Conservation (phyloP, 1,139 yeast genomes). For the Torulaspora pretoriensis region DNA sequence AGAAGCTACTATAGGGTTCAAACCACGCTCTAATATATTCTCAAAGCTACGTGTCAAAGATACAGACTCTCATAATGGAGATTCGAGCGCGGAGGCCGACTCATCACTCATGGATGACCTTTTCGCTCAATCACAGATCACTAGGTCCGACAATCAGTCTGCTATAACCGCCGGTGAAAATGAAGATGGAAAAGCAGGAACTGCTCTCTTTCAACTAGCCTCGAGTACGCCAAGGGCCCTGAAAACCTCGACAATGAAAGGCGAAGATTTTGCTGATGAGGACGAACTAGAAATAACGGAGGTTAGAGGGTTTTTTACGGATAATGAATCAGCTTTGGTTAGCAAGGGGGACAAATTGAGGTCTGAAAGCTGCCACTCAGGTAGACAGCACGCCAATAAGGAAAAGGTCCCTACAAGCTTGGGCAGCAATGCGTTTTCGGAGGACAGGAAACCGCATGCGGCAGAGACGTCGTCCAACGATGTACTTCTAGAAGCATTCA, state of each 20-base stretch:
- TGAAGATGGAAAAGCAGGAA: constrained; percentile 1
- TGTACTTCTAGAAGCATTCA: constrained; percentile 35
- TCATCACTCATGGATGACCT: constrained; percentile 17
- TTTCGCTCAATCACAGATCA: constrained; percentile 7
- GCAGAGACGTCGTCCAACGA: constrained; percentile 31
- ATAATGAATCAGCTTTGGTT: constrained; percentile 2
- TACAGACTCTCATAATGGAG: constrained; percentile 6
- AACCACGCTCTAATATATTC: constrained; percentile 34
- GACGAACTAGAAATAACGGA: constrained; percentile 35
- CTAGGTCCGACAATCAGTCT: constrained; percentile 12
- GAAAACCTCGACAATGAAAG: not conserved
- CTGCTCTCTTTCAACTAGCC: constrained; percentile 4
- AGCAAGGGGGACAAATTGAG: constrained; percentile 1
- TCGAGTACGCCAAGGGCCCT: constrained; percentile 18
- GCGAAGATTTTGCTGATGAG: constrained; percentile 16
- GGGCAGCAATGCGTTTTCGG: not conserved
- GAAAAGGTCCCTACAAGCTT: not conserved
- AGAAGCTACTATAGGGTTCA: constrained; percentile 30
- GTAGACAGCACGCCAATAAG: not conserved
- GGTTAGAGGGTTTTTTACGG: constrained; percentile 22
- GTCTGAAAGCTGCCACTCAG: not conserved
- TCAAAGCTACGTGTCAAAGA: constrained; percentile 28
- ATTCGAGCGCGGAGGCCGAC: constrained; percentile 10
- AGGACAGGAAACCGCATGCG: constrained; percentile 1
- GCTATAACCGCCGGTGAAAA: constrained; percentile 14